phyloP scores from a whole-genome alignment of 164 flowering plant species.

The Tetrastigma voinierianum region DNA sequence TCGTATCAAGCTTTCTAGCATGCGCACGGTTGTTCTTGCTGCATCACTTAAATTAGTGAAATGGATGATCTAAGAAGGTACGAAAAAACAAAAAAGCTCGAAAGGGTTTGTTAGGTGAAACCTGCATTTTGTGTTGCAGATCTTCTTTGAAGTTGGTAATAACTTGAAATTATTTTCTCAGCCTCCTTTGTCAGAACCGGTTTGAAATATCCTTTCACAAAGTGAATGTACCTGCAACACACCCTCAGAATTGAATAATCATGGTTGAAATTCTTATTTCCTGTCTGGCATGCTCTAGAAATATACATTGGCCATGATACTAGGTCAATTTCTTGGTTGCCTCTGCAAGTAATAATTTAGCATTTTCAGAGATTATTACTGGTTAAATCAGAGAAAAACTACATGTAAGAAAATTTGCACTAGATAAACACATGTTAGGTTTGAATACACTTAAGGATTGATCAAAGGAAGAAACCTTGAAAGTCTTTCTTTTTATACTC shows the following conservation, averaged over 20 bases:
- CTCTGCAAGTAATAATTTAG: too few relatives aligned
- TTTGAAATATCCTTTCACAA: conserved; percentile 69
- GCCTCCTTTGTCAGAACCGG: conserved; percentile 90
- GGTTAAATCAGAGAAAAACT: too few relatives aligned
- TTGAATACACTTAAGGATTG: too few relatives aligned
- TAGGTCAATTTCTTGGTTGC: too few relatives aligned
- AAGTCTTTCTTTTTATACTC: too few relatives aligned
- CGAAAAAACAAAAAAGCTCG: background rate
- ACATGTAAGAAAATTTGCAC: too few relatives aligned
- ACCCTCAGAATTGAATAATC: background rate
- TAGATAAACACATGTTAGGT: too few relatives aligned
- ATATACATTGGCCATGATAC: too few relatives aligned
- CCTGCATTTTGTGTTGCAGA: conserved; percentile 89
- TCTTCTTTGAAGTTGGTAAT: conserved; percentile 96
- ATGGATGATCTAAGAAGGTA: background rate
- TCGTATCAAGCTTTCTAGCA: conserved; percentile 95
- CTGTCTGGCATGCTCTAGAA: too few relatives aligned
- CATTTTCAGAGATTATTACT: too few relatives aligned
- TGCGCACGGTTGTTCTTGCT: conserved; percentile 96
- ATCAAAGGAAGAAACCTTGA: too few relatives aligned
- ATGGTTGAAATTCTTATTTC: too few relatives aligned
- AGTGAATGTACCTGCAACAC: conserved; percentile 72
- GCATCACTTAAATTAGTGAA: conserved; percentile 20
- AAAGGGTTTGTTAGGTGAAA: conserved; percentile 14
- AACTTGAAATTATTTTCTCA: conserved; percentile 82